Conservation (phyloP, 768 basidiomycete species). For the Ephemerocybe angulata region DNA sequence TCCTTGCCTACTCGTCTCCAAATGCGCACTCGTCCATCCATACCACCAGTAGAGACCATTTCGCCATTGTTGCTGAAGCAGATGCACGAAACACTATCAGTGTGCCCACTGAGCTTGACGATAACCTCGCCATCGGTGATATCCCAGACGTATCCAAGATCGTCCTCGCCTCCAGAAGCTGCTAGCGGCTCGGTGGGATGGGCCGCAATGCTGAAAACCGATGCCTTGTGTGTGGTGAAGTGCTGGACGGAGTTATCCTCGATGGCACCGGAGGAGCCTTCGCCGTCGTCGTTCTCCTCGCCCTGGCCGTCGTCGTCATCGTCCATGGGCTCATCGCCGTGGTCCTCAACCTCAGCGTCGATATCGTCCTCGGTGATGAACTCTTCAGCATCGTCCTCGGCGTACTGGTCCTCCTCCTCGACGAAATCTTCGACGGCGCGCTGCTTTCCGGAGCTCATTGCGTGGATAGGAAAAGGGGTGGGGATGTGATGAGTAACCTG, state of each 20-base stretch:
- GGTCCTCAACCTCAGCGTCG: conserved; percentile 58
- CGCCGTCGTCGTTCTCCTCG: conserved; percentile 39
- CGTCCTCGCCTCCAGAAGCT: conserved; percentile 93
- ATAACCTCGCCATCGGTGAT: conserved; percentile 76
- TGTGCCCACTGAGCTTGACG: conserved; percentile 86
- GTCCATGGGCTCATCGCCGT: conserved; percentile 70
- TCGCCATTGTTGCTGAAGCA: conserved; percentile 89
- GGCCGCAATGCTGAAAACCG: conserved; percentile 80
- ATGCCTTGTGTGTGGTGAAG: conserved; percentile 64
- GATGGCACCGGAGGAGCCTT: conserved; percentile 36
- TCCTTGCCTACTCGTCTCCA: conserved; percentile 84
- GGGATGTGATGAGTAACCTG: background rate
- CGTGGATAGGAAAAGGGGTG: background rate
- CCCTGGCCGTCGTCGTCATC: conserved; percentile 57
- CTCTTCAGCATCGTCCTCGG: conserved; percentile 28
- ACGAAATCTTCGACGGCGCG: conserved; percentile 27
- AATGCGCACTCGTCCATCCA: conserved; percentile 93
- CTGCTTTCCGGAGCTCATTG: conserved; percentile 33
- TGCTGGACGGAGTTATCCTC: conserved; percentile 67
- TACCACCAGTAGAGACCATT: conserved; percentile 92
- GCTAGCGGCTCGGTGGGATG: conserved; percentile 85
- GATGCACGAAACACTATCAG: conserved; percentile 79
- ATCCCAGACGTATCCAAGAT: conserved; percentile 91
- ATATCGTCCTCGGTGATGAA: conserved; percentile 69
- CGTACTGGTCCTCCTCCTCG: conserved; percentile 41